phyloP scores from a whole-genome alignment of 164 flowering plant genomes.

The Vitis cinerea region DNA sequence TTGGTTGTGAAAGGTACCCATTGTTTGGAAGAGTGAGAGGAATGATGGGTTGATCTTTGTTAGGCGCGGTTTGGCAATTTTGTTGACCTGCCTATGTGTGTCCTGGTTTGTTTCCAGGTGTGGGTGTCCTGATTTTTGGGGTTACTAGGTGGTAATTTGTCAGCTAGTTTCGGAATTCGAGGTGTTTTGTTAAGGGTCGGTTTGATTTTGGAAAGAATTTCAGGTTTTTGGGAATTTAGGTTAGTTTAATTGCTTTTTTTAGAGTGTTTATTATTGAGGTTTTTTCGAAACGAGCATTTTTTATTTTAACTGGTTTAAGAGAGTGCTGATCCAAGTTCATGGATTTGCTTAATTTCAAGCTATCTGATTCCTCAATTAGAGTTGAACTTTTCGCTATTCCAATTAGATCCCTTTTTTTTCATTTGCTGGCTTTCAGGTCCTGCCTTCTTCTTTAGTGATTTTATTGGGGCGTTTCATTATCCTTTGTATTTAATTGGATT shows the following conservation, averaged over 20 bases:
- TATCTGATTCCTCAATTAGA: not conserved
- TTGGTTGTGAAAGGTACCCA: slow-evolving; percentile 12
- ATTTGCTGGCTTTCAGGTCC: not conserved
- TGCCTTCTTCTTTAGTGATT: not conserved
- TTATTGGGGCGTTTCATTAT: too few species aligned
- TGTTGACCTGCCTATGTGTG: not conserved
- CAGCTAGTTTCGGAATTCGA: too few species aligned
- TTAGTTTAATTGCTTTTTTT: not conserved
- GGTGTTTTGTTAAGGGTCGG: not conserved
- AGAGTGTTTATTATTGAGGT: not conserved
- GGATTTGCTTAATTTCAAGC: not conserved
- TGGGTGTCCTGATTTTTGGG: not conserved
- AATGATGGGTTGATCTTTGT: slow-evolving; percentile 14
- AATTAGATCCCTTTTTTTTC: not conserved
- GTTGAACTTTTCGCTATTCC: not conserved
- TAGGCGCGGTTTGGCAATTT: not conserved
- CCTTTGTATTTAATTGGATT: too few species aligned
- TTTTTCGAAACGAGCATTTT: not conserved
- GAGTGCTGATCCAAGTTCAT: not conserved
- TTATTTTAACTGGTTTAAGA: not conserved
- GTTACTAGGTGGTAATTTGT: not conserved
- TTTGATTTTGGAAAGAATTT: not conserved
- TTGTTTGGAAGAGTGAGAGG: not conserved
- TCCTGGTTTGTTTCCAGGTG: not conserved
- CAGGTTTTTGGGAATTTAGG: not conserved